Evolutionary conservation across 2,329 filamentous ascomycete species (phyloP), one percentile per base, ranked within the genome.

Genomic region (Aspergillus costaricaensis): DNA sequence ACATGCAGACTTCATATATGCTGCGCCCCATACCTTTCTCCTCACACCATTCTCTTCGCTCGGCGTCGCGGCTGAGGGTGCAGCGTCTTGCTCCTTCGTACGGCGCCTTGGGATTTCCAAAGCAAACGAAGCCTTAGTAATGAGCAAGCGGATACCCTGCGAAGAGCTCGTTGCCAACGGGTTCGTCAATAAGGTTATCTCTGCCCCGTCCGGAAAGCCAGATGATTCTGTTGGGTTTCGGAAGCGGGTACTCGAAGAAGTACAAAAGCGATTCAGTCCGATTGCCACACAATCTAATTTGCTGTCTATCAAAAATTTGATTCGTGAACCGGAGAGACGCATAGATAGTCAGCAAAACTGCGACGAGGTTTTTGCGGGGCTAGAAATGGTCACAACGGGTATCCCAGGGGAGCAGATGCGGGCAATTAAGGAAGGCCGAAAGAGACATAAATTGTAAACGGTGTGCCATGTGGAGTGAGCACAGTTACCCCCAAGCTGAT

Each of bases 1-100:
- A 27, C 90, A 91, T 75, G 91, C 91, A 23, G 95, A 98, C 81
- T 98, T 98, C 81, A 86, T 98, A 74, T 98, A 98, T 82, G 88
- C 86, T 72, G 83, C 89, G 0, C 92, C 92, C 0, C 84, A 90
- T 67, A 81, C 92, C 30, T 99, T 91, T 78, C 82, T 98, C 25
- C 86, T 98, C 25, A 96, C 93, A 1, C 95, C 95, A 4, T 98
- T 98, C 79, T 89, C 88, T 4, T 94, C 90, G 1, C 84, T 98
- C 1, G 94, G 95, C 1, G 85, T 99, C 1, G 93, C 97, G 0
- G 85, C 92, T 57, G 95, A 98, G 79, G 95, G 94, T 43, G 91
- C 89, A 50, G 88, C 92, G 0, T 91, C 88, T 15, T 81, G 87
- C 58, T 91, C 88, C 0, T 89, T 98, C 60, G 91, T 95, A 12